phyloP scores from a whole-genome alignment of 2,329 filamentous ascomycete genomes.

The Rhynchosporium graminicola region DNA sequence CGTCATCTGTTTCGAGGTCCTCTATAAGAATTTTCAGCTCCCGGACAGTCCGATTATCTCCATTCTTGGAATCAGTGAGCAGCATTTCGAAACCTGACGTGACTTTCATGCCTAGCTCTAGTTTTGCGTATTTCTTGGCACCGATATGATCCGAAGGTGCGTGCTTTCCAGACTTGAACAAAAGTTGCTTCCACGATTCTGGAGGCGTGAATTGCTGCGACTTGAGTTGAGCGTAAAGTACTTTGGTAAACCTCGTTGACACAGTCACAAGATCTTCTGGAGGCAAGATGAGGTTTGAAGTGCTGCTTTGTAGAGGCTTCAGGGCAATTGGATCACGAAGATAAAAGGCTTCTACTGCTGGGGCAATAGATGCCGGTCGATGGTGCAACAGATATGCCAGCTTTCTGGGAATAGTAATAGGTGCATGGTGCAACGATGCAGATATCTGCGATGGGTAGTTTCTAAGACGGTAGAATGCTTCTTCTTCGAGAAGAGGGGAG shows the following conservation, averaged over 20 bases:
- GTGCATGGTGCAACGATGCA: conserved; percentile 73
- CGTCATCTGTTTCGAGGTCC: conserved; percentile 58
- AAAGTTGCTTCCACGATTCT: conserved; percentile 49
- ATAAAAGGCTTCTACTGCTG: conserved; percentile 90
- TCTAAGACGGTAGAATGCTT: conserved; percentile 85
- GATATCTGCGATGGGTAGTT: conserved; percentile 79
- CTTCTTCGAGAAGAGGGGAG: conserved; percentile 75
- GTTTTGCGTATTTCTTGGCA: conserved; percentile 31
- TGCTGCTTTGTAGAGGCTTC: conserved; percentile 62
- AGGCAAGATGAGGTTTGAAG: conserved; percentile 62
- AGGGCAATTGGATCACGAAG: conserved; percentile 79
- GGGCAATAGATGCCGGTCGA: conserved; percentile 74
- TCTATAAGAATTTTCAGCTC: conserved; percentile 76
- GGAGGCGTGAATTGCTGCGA: conserved; percentile 79
- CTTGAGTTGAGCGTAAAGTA: conserved; percentile 86
- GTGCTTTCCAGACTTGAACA: conserved; percentile 39
- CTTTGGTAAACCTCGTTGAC: conserved; percentile 80
- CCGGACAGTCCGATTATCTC: conserved; percentile 67
- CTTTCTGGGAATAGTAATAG: conserved; percentile 75
- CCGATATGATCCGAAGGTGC: conserved; percentile 33
- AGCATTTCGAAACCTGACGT: conserved; percentile 91
- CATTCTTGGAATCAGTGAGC: conserved; percentile 64
- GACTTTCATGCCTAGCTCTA: conserved; percentile 86
- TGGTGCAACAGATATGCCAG: conserved; percentile 77
- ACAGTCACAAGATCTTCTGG: conserved; percentile 78